Evolutionary conservation across 257 asterid species (phyloP).

Genomic region (Solanum chilense): DNA sequence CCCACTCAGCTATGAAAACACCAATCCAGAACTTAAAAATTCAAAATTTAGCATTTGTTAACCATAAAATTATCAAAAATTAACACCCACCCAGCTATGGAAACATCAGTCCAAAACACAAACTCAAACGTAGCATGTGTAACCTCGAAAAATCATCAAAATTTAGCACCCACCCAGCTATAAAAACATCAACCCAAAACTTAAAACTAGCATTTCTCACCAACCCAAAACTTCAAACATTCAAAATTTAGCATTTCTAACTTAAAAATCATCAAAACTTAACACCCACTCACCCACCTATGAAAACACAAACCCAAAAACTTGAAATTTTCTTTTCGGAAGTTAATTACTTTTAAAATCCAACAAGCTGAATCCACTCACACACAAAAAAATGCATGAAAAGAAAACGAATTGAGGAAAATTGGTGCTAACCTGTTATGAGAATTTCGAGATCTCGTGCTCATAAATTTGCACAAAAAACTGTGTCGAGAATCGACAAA

Average conservation of each 20-base stretch:
- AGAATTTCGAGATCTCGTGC: slow-evolving; percentile 42
- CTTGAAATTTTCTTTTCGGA: not conserved
- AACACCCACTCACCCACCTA: not conserved
- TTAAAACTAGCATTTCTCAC: not conserved
- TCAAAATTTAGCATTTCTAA: not conserved
- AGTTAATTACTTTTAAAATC: too few relatives aligned
- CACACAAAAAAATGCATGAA: not conserved
- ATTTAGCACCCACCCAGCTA: not conserved
- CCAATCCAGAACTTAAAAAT: not conserved
- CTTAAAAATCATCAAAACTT: not conserved
- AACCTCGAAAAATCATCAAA: not conserved
- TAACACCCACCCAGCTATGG: not conserved
- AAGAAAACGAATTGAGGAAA: not conserved
- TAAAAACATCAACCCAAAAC: not conserved
- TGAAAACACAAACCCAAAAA: not conserved
- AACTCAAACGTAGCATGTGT: not conserved
- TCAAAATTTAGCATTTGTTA: not conserved
- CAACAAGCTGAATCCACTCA: too few relatives aligned
- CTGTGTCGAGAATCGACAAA: slow-evolving; percentile 18
- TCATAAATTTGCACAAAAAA: slow-evolving; percentile 15
- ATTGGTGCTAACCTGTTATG: not conserved
- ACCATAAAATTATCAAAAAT: not conserved
- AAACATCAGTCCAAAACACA: not conserved
- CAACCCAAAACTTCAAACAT: not conserved
- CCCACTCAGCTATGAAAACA: not conserved